Evolutionary conservation across 1,284 basidiomycete species (phyloP).

Genomic region (Exobasidium cylindrosporum): DNA sequence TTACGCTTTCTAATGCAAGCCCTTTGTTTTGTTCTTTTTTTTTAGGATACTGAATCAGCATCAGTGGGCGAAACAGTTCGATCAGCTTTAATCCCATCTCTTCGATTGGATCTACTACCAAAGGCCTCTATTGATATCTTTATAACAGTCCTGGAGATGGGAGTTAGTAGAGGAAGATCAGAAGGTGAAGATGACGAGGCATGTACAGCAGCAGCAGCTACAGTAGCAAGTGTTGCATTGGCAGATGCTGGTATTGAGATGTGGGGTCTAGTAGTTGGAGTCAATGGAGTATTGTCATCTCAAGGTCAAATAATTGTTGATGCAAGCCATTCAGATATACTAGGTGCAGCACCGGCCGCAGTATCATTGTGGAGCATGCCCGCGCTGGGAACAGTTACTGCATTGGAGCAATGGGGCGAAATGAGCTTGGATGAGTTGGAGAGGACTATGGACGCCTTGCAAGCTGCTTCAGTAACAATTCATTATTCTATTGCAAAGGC

Average conservation of each 20-base stretch:
- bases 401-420: conserved; percentile 56
- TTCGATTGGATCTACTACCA: conserved; percentile 83
- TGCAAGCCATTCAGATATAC: conserved; percentile 71
- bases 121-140: conserved; percentile 92
- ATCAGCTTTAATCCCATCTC: conserved; percentile 78
- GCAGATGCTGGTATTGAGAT: conserved; percentile 85
- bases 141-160: conserved; percentile 83
- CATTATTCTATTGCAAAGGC: conserved; percentile 1
- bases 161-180: conserved; percentile 75
- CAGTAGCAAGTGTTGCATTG: conserved; percentile 85
- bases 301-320: conserved; percentile 66
- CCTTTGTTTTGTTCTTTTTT: neutral
- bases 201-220: conserved; percentile 61
- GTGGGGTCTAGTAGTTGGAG: conserved; percentile 75
- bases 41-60: conserved; percentile 86
- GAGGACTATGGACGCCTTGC: neutral
- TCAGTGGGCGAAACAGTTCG: conserved; percentile 77
- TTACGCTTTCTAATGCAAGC: neutral
- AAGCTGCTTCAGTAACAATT: neutral
- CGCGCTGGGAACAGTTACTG: conserved; percentile 80
- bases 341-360: conserved; percentile 60
- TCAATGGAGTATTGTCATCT: conserved; percentile 57
- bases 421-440: conserved; percentile 6
- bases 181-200: conserved; percentile 30
- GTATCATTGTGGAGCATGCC: conserved; percentile 79